Evolutionary conservation across 2,329 filamentous ascomycete genomes (phyloP), one percentile per base, ranked within the genome.

Genomic region (Stagonosporopsis tanaceti): DNA sequence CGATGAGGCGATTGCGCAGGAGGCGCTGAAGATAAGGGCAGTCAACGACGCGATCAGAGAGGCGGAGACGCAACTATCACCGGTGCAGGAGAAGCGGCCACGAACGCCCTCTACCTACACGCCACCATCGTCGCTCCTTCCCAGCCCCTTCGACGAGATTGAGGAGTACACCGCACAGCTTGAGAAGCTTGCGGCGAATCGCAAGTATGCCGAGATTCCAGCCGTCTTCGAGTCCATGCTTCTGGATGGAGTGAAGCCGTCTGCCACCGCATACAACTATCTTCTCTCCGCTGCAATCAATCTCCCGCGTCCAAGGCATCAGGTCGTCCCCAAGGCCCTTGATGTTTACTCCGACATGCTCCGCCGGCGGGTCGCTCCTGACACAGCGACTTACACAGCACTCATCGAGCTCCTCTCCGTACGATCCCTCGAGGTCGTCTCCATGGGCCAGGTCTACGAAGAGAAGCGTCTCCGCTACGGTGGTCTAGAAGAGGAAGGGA

Each of bases 301-400:
- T 66, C 85, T 97, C 17, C 91, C 93, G 7, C 82, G 84, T 24
- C 89, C 91, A 75, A 90, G 89, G 76, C 89, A 90, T 51, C 90
- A 96, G 78, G 87, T 95, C 50, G 91, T 96, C 14, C 89, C 92
- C 60, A 96, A 96, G 80, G 93, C 92, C 5, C 84, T 98, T 50
- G 93, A 97, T 79, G 91, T 99, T 50, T 99, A 98, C 76, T 90
- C 93, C 15, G 93, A 98, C 74, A 98, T 99, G 95, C 87, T 97
- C 66, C 88, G 89, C 64, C 90, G 93, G 63, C 89, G 89, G 66
- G 89, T 98, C 24, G 80, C 85, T 20, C 93, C 94, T 7, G 89
- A 97, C 74, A 87, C 88, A 51, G 86, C 90, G 55, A 98, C 94
- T 0, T 98, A 96, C 78, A 88, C 92, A 71, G 93, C 93, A 32